A percentile compares a stretch with the other conserved stretches of the same genome.
Conservation (phyloP, 2,329 filamentous ascomycete genomes). For the Mariannaea elegans region DNA sequence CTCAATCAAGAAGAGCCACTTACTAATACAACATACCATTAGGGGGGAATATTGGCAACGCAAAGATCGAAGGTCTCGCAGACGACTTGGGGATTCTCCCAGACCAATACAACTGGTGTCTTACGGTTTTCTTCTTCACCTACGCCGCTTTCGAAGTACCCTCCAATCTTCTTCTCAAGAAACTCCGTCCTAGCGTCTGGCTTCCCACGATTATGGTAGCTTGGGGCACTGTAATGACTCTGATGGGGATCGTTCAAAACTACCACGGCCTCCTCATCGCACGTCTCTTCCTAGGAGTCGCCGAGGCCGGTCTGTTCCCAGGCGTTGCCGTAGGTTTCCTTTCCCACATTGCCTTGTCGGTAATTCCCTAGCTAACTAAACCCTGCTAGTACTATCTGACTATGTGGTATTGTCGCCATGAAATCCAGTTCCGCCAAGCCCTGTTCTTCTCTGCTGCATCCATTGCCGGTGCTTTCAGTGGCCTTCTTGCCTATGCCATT, state of each 20-base stretch:
- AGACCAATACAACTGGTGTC: constrained; percentile 75
- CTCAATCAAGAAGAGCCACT: neutral
- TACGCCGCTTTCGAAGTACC: constrained; percentile 80
- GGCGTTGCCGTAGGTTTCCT: constrained; percentile 60
- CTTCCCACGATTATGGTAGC: constrained; percentile 79
- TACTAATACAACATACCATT: neutral
- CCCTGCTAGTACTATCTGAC: constrained; percentile 63
- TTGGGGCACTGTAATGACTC: constrained; percentile 59
- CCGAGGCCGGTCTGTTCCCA: constrained; percentile 73
- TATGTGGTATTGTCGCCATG: constrained; percentile 67
- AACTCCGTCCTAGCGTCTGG: constrained; percentile 76
- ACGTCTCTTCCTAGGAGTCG: constrained; percentile 69
- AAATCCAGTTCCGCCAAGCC: constrained; percentile 66
- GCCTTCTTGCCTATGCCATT: constrained; percentile 75
- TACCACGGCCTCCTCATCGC: constrained; percentile 58
- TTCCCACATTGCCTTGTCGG: too few relatives aligned
- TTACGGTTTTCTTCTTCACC: constrained; percentile 79
- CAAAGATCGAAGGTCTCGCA: constrained; percentile 68
- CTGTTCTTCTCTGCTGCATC: constrained; percentile 87
- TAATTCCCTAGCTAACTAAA: too few relatives aligned
- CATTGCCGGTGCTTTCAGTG: constrained; percentile 80
- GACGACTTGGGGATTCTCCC: constrained; percentile 65
- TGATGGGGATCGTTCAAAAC: constrained; percentile 62
- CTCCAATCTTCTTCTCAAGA: constrained; percentile 82
- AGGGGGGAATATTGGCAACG: constrained; percentile 66